Evolutionary conservation across 805 yeast genomes (phyloP).

Genomic region (Sungouiella thailandica): DNA sequence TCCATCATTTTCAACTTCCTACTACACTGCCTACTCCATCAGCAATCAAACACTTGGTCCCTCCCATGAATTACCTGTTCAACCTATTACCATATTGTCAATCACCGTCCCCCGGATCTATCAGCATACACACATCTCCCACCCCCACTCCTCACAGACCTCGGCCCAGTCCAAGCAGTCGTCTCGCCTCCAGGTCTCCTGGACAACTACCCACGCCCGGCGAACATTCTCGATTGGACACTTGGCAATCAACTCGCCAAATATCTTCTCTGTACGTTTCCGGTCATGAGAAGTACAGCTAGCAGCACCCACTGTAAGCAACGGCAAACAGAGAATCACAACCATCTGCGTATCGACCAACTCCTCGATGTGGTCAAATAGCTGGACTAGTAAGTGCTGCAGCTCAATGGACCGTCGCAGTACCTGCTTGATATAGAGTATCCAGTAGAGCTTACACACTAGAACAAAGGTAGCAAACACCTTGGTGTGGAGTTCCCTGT

Average conservation of each 20-base stretch:
- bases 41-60: too few species aligned
- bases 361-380: slow-evolving; percentile 22
- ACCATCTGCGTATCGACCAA: slow-evolving; percentile 24
- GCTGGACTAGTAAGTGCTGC: slow-evolving; percentile 22
- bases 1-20: too few species aligned
- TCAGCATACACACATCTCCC: slow-evolving; percentile 17
- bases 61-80: too few species aligned
- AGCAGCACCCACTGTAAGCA: slow-evolving; percentile 24
- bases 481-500: slow-evolving; percentile 27
- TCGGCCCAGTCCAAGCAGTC: slow-evolving; percentile 40
- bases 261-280: slow-evolving; percentile 7
- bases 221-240: slow-evolving; percentile 28
- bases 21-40: too few species aligned
- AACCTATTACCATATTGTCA: too few species aligned
- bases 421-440: slow-evolving; percentile 20
- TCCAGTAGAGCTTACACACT: slow-evolving; percentile 19
- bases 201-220: slow-evolving; percentile 31
- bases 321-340: slow-evolving; percentile 20
- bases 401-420: slow-evolving; percentile 24
- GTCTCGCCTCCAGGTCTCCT: slow-evolving; percentile 33
- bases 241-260: slow-evolving; percentile 7
- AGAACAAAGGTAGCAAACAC: slow-evolving; percentile 30
- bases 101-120: too few species aligned
- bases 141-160: slow-evolving; percentile 24
- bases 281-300: slow-evolving; percentile 18